These are phyloP conservation scores for Lithospermum erythrorhizon DNA, from an alignment of 257 asterid genomes.

Conservation along the genomic window DNA sequence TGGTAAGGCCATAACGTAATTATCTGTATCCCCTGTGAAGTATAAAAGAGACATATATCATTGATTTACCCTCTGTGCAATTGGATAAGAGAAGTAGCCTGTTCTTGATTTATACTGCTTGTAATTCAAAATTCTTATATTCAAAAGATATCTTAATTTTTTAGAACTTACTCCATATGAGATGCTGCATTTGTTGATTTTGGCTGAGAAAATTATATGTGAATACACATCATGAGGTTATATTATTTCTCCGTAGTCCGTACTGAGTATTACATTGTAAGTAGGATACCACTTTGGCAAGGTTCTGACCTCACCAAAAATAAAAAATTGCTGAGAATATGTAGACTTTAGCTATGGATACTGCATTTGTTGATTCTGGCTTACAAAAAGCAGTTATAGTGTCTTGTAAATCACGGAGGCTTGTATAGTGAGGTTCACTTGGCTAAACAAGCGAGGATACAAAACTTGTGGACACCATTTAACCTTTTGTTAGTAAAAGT, in stretches of 20 bases:
- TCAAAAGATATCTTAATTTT: neutral
- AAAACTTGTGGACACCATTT: neutral
- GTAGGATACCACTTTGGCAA: too few relatives aligned
- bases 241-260: too few relatives aligned
- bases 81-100: neutral
- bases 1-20: constrained; percentile 33
- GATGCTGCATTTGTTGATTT: neutral
- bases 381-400: too few relatives aligned
- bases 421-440: neutral
- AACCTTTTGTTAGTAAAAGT: neutral
- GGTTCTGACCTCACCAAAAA: too few relatives aligned
- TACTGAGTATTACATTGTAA: too few relatives aligned
- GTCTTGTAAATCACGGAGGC: too few relatives aligned
- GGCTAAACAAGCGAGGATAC: neutral
- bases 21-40: neutral
- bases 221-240: too few relatives aligned
- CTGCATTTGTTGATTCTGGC: too few relatives aligned
- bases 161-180: too few relatives aligned
- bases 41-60: neutral
- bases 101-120: neutral
- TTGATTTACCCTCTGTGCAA: too few relatives aligned
- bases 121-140: neutral
- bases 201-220: neutral
- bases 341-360: too few relatives aligned
- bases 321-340: too few relatives aligned